Conservation (phyloP, 1,139 yeast genomes). For the Diutina catenulata region DNA sequence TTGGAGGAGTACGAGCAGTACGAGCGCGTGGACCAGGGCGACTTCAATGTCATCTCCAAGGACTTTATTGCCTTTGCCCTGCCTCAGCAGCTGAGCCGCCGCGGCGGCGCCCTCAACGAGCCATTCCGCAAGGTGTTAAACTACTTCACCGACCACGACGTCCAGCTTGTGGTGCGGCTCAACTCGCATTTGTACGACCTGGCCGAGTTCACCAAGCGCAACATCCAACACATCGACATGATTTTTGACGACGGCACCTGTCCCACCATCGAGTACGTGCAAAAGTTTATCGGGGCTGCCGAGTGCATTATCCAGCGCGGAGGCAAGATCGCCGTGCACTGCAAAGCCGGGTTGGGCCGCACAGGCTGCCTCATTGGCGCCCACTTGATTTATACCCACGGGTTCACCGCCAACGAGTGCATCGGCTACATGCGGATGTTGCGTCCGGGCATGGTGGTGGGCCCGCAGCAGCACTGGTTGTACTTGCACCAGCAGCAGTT, state of each 20-base stretch:
- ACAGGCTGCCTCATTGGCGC: constrained; percentile 98
- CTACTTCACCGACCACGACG: constrained; percentile 61
- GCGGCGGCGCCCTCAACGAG: constrained; percentile 40
- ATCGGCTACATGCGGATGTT: constrained; percentile 93
- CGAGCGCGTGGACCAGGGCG: constrained; percentile 95
- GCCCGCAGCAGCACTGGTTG: constrained; percentile 98
- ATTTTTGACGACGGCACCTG: constrained; percentile 97
- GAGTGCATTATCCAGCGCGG: constrained; percentile 76
- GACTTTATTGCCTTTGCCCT: constrained; percentile 97
- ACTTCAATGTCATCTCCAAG: constrained; percentile 81
- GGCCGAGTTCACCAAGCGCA: constrained; percentile 68
- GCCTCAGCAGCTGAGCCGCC: constrained; percentile 51
- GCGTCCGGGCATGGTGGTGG: constrained; percentile 98
- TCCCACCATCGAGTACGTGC: constrained; percentile 87
- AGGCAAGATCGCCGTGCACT: constrained; percentile 94
- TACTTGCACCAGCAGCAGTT: constrained; percentile 92
- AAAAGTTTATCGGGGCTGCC: constrained; percentile 88
- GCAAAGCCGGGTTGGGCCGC: constrained; percentile 96
- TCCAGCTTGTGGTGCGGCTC: constrained; percentile 80
- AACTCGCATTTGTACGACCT: constrained; percentile 87
- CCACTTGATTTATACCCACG: constrained; percentile 88
- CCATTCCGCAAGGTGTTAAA: constrained; percentile 74
- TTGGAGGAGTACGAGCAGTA: constrained; percentile 89
- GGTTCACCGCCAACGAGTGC: constrained; percentile 94
- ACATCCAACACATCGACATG: constrained; percentile 86